These are phyloP conservation scores for Fusarium buharicum DNA, from an alignment of 2,329 filamentous ascomycete species.

Conservation along the genomic window DNA sequence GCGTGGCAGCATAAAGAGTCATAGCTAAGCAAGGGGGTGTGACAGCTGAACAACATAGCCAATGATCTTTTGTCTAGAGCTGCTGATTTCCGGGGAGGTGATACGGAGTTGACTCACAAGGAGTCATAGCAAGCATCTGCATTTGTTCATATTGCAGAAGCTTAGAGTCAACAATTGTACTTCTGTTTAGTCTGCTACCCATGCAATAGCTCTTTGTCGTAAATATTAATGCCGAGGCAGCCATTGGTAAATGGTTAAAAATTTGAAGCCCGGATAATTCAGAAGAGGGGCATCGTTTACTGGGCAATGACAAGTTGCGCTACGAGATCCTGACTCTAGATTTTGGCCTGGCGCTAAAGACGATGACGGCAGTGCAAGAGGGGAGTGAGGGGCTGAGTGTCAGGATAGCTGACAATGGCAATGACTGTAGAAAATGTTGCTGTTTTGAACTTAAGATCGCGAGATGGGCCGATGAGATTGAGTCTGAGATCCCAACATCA, in stretches of 20 bases:
- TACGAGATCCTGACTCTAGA: conserved; percentile 40
- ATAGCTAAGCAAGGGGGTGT: conserved; percentile 32
- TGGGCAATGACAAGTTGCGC: conserved; percentile 28
- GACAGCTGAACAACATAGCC: conserved; percentile 25
- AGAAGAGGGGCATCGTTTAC: conserved; percentile 34
- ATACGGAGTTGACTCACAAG: conserved; percentile 35
- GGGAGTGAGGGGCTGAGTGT: conserved; percentile 30
- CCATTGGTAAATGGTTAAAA: conserved; percentile 37
- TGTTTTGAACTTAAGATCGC: neutral
- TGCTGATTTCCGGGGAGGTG: conserved; percentile 29
- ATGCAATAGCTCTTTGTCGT: neutral
- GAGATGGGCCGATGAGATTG: no score
- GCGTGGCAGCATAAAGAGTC: conserved; percentile 39
- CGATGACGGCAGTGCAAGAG: conserved; percentile 43
- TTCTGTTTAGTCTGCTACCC: conserved; percentile 5
- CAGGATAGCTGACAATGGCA: conserved; percentile 1
- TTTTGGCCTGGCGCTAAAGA: conserved; percentile 38
- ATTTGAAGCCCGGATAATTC: conserved; percentile 15
- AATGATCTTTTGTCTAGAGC: conserved; percentile 23
- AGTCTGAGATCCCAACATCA: no score
- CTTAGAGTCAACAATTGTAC: conserved; percentile 10
- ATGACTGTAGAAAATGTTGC: neutral
- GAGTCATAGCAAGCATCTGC: conserved; percentile 25
- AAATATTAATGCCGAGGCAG: conserved; percentile 36
- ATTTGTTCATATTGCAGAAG: conserved; percentile 33